Percentiles rank a stretch among this genome's conserved stretches.
Evolutionary conservation across 345 rosid species (phyloP).

Genomic region (Acer yangbiense): DNA sequence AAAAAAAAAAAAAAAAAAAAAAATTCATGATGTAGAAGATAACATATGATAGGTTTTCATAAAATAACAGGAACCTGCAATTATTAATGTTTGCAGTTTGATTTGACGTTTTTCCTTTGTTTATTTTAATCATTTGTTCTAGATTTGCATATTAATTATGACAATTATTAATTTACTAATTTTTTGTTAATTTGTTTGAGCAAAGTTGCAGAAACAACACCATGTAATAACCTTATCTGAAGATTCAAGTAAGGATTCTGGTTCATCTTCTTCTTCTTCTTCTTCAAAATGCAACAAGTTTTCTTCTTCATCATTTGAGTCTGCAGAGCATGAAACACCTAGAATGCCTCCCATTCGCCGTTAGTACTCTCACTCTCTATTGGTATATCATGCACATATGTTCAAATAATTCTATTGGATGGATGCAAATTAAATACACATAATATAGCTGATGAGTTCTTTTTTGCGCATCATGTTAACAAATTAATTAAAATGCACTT

Average conservation of each 20-base stretch:
- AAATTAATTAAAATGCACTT: too few relatives aligned
- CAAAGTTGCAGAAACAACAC: slow-evolving; percentile 58
- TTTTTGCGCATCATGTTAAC: too few relatives aligned
- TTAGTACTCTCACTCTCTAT: slow-evolving; percentile 35
- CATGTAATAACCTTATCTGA: slow-evolving; percentile 23
- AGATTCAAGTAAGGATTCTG: slow-evolving; percentile 53
- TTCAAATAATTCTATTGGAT: neutral
- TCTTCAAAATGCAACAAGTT: slow-evolving; percentile 58
- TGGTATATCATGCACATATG: too few relatives aligned
- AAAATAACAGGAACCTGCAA: neutral
- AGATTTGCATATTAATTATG: neutral
- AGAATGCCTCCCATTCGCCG: slow-evolving; percentile 83
- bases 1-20: too few relatives aligned
- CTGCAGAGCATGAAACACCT: slow-evolving; percentile 58
- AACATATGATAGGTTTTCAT: neutral
- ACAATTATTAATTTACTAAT: neutral
- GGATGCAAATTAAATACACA: too few relatives aligned
- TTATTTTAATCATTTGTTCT: neutral
- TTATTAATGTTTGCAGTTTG: slow-evolving; percentile 15
- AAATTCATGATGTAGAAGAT: neutral
- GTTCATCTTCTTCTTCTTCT: slow-evolving; percentile 63
- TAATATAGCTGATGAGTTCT: too few relatives aligned
- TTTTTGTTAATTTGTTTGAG: slow-evolving; percentile 8
- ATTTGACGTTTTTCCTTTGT: slow-evolving; percentile 12
- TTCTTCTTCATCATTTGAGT: slow-evolving; percentile 41